Evolutionary conservation across 371 early-diverging fungal genomes (phyloP).

Genomic region (Vairimorpha apis): DNA sequence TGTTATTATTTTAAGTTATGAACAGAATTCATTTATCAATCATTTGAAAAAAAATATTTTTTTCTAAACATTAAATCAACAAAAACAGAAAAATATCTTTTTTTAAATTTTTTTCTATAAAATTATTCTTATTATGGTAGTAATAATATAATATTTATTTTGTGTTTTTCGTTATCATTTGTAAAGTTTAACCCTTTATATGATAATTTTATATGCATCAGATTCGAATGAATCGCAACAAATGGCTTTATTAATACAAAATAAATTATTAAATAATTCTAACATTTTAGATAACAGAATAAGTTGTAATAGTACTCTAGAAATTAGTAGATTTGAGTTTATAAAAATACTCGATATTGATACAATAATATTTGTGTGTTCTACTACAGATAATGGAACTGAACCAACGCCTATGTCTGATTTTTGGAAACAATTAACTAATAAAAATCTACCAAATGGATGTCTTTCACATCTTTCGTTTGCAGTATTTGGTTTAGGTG

Average conservation of each 20-base stretch:
- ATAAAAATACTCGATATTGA: conserved; percentile 15
- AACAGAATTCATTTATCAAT: no score
- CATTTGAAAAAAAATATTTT: no score
- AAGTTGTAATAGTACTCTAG: neutral
- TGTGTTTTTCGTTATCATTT: no score
- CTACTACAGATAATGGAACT: conserved; percentile 62
- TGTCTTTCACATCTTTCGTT: conserved; percentile 43
- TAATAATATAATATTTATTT: no score
- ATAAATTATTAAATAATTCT: conserved; percentile 3
- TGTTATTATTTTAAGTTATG: no score
- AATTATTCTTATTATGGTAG: no score
- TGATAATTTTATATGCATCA: conserved; percentile 55
- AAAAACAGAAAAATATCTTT: no score
- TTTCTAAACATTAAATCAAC: no score
- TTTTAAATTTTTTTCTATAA: no score
- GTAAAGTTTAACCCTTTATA: no score
- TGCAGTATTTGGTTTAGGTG: conserved; percentile 62
- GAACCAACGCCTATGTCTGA: conserved; percentile 55
- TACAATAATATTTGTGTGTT: conserved; percentile 57
- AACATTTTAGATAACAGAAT: neutral
- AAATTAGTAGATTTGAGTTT: conserved; percentile 37
- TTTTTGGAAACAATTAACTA: conserved; percentile 49
- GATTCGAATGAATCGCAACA: conserved; percentile 54
- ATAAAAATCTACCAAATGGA: conserved; percentile 30
- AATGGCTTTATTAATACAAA: conserved; percentile 40